Evolutionary conservation across 257 asterid species (phyloP).

Genomic region (Nyctanthes arbortristis): DNA sequence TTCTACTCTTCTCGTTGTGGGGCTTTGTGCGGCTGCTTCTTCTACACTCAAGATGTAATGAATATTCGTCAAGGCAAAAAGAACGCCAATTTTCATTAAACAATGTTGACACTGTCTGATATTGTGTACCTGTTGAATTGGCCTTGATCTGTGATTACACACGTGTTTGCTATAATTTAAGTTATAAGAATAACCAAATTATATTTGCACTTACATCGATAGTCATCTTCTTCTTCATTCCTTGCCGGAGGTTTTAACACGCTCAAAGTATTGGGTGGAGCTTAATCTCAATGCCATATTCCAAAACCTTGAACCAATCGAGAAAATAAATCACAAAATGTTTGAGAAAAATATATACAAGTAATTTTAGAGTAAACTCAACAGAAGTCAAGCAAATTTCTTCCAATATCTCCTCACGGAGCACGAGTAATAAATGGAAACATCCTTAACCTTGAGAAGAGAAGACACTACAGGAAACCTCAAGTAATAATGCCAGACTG

Average conservation of each 20-base stretch:
- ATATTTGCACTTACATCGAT: too few relatives aligned
- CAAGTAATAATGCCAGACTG: conserved; percentile 98
- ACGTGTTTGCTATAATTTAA: too few relatives aligned
- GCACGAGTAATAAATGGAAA: background rate
- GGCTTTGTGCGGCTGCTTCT: conserved; percentile 13
- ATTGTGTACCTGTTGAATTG: too few relatives aligned
- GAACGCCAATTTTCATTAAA: too few relatives aligned
- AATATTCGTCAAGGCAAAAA: too few relatives aligned
- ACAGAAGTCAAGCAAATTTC: background rate
- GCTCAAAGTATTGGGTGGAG: conserved; percentile 93
- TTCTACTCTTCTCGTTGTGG: conserved; percentile 33
- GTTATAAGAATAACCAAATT: too few relatives aligned
- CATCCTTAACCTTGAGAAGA: background rate
- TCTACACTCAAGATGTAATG: background rate
- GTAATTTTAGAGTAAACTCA: background rate
- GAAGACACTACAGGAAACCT: background rate
- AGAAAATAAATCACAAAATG: background rate
- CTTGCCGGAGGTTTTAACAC: conserved; percentile 91
- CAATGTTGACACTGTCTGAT: too few relatives aligned
- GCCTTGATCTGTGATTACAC: too few relatives aligned
- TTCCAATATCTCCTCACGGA: background rate
- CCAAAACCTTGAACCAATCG: conserved; percentile 51
- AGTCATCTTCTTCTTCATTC: conserved; percentile 71
- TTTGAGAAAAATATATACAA: background rate
- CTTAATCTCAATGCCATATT: conserved; percentile 92